These are phyloP conservation scores for Papiliotrema fonsecae DNA, from an alignment of 1,284 basidiomycete genomes.

Conservation along the genomic window DNA sequence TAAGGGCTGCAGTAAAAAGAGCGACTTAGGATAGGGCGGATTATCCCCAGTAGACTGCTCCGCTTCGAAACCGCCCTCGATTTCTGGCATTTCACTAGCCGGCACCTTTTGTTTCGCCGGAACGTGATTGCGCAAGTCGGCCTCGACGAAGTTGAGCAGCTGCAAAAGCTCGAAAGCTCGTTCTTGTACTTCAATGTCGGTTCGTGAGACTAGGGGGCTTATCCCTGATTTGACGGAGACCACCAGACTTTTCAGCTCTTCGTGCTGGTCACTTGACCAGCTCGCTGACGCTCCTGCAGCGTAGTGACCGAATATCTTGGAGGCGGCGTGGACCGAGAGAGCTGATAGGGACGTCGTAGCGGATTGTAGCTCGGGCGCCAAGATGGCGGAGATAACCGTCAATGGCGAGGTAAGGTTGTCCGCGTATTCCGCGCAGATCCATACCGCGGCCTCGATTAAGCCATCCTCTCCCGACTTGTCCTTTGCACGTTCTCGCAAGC, in stretches of 20 bases:
- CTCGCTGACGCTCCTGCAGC: slow-evolving; percentile 63
- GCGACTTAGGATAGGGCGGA: slow-evolving; percentile 66
- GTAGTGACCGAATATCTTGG: slow-evolving; percentile 85
- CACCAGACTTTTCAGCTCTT: slow-evolving; percentile 59
- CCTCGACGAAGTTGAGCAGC: slow-evolving; percentile 72
- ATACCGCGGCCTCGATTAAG: slow-evolving; percentile 84
- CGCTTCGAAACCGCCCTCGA: slow-evolving; percentile 43
- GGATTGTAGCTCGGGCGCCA: slow-evolving; percentile 50
- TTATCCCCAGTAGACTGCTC: slow-evolving; percentile 5
- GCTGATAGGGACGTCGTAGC: slow-evolving; percentile 62
- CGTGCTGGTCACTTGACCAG: slow-evolving; percentile 56
- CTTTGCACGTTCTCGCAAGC: slow-evolving; percentile 54
- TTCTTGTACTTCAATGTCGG: slow-evolving; percentile 85
- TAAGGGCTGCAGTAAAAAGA: slow-evolving; percentile 79
- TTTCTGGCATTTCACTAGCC: slow-evolving; percentile 35
- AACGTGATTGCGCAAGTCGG: slow-evolving; percentile 64
- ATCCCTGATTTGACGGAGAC: slow-evolving; percentile 59
- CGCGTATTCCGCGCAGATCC: slow-evolving; percentile 92
- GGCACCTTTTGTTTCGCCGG: slow-evolving; percentile 24
- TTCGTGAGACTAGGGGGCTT: slow-evolving; percentile 53
- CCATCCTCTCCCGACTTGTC: slow-evolving; percentile 65
- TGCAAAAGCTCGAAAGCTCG: slow-evolving; percentile 78
- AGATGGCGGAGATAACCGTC: slow-evolving; percentile 57
- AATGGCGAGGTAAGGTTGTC: slow-evolving; percentile 32
- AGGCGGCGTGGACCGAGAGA: slow-evolving; percentile 73